phyloP scores from a whole-genome alignment of 306 rosid species.

The Dryas octopetala region DNA sequence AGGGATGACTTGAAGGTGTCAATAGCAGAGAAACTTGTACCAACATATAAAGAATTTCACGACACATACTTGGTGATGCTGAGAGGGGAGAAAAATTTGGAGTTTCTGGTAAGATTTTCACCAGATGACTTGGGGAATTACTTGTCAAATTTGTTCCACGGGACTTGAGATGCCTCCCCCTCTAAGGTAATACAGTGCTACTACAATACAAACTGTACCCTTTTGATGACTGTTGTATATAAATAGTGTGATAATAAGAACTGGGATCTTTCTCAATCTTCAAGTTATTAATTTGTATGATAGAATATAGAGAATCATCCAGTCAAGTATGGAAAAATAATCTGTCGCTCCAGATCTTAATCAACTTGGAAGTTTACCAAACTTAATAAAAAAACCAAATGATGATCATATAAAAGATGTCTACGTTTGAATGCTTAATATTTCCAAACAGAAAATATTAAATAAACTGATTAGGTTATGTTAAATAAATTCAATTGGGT shows the following conservation, averaged over 20 bases:
- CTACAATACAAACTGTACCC: slow-evolving; percentile 2
- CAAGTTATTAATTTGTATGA: background rate
- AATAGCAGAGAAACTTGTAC: slow-evolving; percentile 40
- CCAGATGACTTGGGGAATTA: slow-evolving; percentile 58
- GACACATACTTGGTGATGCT: slow-evolving; percentile 7
- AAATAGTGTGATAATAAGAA: background rate
- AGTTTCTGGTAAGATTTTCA: slow-evolving; percentile 24
- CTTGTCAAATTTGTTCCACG: slow-evolving; percentile 52
- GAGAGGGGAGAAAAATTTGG: slow-evolving; percentile 33
- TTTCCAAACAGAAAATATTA: background rate
- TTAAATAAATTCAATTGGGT: background rate
- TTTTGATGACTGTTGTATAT: background rate
- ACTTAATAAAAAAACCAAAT: background rate
- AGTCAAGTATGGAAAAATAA: background rate
- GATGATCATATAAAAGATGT: background rate
- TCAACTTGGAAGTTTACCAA: background rate
- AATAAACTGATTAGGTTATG: background rate
- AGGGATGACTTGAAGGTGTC: slow-evolving; percentile 47
- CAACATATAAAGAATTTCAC: slow-evolving; percentile 38
- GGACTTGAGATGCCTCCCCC: slow-evolving; percentile 22
- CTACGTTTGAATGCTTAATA: background rate
- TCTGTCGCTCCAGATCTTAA: background rate
- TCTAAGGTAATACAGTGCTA: background rate
- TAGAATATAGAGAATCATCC: background rate
- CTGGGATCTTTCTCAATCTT: background rate